Conservation (phyloP, 2,329 filamentous ascomycete species). For the Penicillium sp. region DNA sequence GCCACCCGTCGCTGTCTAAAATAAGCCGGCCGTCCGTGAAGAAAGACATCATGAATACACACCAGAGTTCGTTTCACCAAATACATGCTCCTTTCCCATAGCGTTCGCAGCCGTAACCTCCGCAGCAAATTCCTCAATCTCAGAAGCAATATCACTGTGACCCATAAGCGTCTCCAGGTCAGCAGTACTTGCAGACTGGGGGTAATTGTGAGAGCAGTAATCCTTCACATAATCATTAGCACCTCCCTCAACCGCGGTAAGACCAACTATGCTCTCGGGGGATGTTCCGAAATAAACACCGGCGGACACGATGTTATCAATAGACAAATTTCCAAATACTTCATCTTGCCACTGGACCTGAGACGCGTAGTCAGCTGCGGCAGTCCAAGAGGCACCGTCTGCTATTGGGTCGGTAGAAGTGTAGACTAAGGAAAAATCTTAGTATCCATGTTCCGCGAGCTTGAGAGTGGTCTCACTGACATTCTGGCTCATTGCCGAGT, state of each 20-base stretch:
- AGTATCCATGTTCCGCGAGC: too few relatives aligned
- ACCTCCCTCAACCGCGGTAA: conserved; percentile 39
- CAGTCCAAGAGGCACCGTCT: conserved; percentile 29
- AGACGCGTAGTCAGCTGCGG: conserved; percentile 33
- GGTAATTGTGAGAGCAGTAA: conserved; percentile 53
- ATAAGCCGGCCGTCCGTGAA: neutral
- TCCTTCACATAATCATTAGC: conserved; percentile 42
- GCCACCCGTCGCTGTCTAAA: conserved; percentile 35
- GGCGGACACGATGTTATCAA: conserved; percentile 30
- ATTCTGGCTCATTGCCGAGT: conserved; percentile 59
- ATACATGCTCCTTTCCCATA: conserved; percentile 47
- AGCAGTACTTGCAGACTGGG: conserved; percentile 40
- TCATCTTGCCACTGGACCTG: conserved; percentile 36
- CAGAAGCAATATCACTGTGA: conserved; percentile 43
- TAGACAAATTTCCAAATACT: conserved; percentile 31
- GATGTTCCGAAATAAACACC: conserved; percentile 38
- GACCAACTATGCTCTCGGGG: conserved; percentile 38
- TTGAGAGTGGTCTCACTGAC: conserved; percentile 38
- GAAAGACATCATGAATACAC: neutral
- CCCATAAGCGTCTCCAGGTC: conserved; percentile 47
- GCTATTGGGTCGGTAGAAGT: conserved; percentile 26
- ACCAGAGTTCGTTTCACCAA: conserved; percentile 55
- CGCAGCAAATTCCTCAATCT: conserved; percentile 41
- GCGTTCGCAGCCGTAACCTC: conserved; percentile 43
- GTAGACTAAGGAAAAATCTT: conserved; percentile 19